Evolutionary conservation across 345 rosid genomes (phyloP).

Genomic region (Populus deltoides): DNA sequence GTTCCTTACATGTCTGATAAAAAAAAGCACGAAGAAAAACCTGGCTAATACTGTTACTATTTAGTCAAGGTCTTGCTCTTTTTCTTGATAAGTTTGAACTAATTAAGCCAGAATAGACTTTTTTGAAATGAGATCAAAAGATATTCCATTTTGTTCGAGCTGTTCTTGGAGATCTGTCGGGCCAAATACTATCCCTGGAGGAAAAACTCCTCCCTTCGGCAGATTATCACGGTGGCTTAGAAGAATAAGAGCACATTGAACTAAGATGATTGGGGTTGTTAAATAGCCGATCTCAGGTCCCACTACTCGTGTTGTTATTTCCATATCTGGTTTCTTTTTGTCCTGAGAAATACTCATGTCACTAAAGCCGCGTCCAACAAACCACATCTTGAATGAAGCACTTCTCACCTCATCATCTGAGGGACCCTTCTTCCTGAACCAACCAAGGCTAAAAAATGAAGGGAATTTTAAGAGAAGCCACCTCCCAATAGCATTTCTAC

Average conservation of each 20-base stretch:
- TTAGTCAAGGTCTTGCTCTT: neutral
- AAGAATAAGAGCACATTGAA: conserved; percentile 67
- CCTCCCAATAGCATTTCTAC: conserved; percentile 57
- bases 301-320: conserved; percentile 63
- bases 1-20: neutral
- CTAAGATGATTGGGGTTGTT: conserved; percentile 61
- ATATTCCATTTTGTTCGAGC: conserved; percentile 67
- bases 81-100: neutral
- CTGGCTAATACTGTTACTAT: too few species aligned
- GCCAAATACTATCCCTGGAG: conserved; percentile 83
- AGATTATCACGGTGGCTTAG: conserved; percentile 53
- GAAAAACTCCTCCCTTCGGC: conserved; percentile 69
- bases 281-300: conserved; percentile 91
- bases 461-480: conserved; percentile 82
- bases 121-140: conserved; percentile 72
- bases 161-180: conserved; percentile 67
- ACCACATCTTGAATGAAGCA: conserved; percentile 90
- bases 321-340: conserved; percentile 53
- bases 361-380: conserved; percentile 72
- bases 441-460: conserved; percentile 75
- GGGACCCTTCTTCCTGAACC: conserved; percentile 79
- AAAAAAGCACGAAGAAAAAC: too few species aligned
- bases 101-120: conserved; percentile 28
- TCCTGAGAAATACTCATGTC: conserved; percentile 40
- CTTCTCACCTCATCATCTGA: conserved; percentile 73